These are phyloP conservation scores for Cryptococcus sp. DNA, from an alignment of 1,284 basidiomycete species.

Conservation along the genomic window DNA sequence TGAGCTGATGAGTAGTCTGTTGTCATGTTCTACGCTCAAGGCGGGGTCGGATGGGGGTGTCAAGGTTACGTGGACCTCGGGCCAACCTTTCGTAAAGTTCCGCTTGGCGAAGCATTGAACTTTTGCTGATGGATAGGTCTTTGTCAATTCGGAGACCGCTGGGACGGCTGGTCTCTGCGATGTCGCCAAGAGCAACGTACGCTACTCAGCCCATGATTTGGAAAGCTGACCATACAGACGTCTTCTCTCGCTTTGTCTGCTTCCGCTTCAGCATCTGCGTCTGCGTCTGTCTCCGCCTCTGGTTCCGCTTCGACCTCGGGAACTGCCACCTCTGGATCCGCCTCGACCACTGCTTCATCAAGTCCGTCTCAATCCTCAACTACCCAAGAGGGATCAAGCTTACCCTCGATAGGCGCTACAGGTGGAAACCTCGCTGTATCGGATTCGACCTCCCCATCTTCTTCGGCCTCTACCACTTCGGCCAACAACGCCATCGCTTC, in stretches of 20 bases:
- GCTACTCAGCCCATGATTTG: neutral
- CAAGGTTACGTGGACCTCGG: conserved; percentile 25
- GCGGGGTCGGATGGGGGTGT: conserved; percentile 21
- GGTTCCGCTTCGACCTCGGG: neutral
- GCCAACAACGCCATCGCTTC: too few relatives aligned
- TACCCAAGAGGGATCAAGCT: neutral
- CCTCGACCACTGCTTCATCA: neutral
- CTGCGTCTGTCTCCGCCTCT: neutral
- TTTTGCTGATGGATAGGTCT: conserved; percentile 13
- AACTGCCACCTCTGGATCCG: neutral
- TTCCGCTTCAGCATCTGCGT: neutral
- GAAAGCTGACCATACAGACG: neutral
- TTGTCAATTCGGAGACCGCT: conserved; percentile 10
- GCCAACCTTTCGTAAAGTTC: conserved; percentile 22
- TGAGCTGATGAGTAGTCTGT: conserved; percentile 15
- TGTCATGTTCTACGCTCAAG: conserved; percentile 21
- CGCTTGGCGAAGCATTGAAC: neutral
- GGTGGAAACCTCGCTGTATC: neutral
- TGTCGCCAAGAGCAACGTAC: neutral
- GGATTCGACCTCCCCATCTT: too few relatives aligned
- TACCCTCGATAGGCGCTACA: neutral
- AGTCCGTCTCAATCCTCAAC: neutral
- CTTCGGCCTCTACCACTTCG: too few relatives aligned
- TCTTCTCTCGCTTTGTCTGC: conserved; percentile 2
- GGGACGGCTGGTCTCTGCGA: conserved; percentile 17